Evolutionary conservation across 2,329 filamentous ascomycete genomes (phyloP).

Genomic region (Periconia digitata): DNA sequence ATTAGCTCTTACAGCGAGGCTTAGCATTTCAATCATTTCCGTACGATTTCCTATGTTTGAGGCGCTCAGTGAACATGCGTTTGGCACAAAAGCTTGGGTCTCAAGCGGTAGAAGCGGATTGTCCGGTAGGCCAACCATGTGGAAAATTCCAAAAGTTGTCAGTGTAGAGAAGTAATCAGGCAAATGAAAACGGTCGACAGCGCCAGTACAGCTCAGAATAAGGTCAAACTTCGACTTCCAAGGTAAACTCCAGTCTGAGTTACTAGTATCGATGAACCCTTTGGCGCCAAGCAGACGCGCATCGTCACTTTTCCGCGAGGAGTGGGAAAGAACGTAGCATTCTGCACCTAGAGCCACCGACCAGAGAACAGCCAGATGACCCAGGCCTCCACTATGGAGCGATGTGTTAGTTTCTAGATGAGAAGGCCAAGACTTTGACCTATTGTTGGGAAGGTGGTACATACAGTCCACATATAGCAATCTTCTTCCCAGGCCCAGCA

Average conservation of each 20-base stretch:
- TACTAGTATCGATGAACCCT: conserved; percentile 60
- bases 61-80: conserved; percentile 62
- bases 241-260: conserved; percentile 60
- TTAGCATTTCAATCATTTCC: conserved; percentile 55
- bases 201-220: conserved; percentile 74
- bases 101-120: conserved; percentile 70
- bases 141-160: conserved; percentile 79
- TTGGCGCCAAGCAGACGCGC: conserved; percentile 62
- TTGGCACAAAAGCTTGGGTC: conserved; percentile 73
- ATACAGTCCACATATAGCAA: conserved; percentile 70
- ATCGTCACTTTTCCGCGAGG: conserved; percentile 61
- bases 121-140: conserved; percentile 78
- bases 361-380: conserved; percentile 54
- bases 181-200: conserved; percentile 68
- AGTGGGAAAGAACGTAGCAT: conserved; percentile 63
- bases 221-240: conserved; percentile 68
- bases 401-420: conserved; percentile 4
- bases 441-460: conserved; percentile 16
- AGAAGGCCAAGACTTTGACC: no score
- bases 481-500: conserved; percentile 75
- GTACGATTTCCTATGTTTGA: conserved; percentile 54
- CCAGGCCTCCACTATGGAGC: conserved; percentile 51
- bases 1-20: conserved; percentile 53
- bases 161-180: conserved; percentile 73
- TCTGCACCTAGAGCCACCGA: conserved; percentile 60